Evolutionary conservation across 2,329 filamentous ascomycete genomes (phyloP).

Genomic region (Fusarium haematococcum): DNA sequence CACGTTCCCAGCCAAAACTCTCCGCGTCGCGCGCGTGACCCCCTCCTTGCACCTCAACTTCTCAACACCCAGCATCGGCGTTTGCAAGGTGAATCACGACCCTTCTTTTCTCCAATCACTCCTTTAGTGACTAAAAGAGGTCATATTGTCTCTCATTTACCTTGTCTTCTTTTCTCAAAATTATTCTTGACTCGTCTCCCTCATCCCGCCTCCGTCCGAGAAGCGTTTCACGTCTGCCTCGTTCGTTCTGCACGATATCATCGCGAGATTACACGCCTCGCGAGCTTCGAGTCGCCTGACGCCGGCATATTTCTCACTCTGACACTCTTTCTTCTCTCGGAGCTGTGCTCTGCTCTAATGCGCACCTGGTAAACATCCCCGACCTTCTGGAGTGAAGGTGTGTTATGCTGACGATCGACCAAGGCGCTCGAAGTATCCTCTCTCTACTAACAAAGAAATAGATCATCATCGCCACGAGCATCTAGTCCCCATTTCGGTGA

Average conservation of each 20-base stretch:
- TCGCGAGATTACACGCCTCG: background rate
- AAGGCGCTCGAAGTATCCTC: background rate
- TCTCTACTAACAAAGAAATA: background rate
- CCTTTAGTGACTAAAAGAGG: background rate
- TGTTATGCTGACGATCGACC: background rate
- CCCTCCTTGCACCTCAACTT: background rate
- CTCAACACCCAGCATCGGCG: background rate
- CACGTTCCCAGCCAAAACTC: background rate
- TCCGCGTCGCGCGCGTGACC: background rate
- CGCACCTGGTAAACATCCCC: background rate
- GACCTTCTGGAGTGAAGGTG: background rate
- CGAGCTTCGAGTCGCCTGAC: background rate
- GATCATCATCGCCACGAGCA: background rate
- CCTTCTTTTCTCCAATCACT: background rate
- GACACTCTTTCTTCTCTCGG: background rate
- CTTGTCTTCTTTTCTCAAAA: background rate
- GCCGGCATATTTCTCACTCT: background rate
- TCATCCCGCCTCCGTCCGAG: background rate
- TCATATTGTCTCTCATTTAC: background rate
- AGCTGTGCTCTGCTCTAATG: background rate
- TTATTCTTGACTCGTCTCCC: too few species aligned
- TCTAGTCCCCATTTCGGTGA: background rate
- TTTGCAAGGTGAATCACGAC: slow-evolving; percentile 4
- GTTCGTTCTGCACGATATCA: background rate
- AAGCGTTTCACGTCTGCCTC: background rate